Base-by-base conservation (phyloP, 306 rosid genomes). In the Abrus pulchellus region DNA sequence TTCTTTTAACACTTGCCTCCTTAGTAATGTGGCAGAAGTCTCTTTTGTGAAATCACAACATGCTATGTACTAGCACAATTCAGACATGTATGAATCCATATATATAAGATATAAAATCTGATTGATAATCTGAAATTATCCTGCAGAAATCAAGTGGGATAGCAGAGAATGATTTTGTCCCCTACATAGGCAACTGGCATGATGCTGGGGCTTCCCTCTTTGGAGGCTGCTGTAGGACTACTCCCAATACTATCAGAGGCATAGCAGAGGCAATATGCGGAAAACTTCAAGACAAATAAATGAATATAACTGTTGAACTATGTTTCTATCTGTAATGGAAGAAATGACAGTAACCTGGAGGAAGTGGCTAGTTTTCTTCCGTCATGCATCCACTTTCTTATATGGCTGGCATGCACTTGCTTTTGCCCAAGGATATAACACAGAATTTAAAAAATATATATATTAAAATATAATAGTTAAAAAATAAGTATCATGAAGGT, bases 161-260 rank as follows among this genome's bases (percentile, higher is more conserved):
- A 13, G 68, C 62, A 9, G 92, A 87, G 71, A 92, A 88, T 72
- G 98, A 93, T 78, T 95, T 93, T 82, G 97, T 93, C 1, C 63
- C 92, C 20, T 93, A 88, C 34, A 68, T 93, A 29, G 85, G 75
- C 5, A 93, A 91, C 80, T 95, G 99, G 99, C 82, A 85, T 45
- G 87, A 91, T 81, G 93, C 92, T 0, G 98, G 98, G 72, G 98
- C 98, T 73, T 83, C 94, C 33, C 68, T 95, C 5, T 90, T 95
- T 55, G 99, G 99, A 53, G 99, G 99, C 13, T 95, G 99, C 72
- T 93, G 99, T 85, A 90, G 95, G 80, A 95, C 99, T 41, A 91
- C 94, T 68, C 99, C 98, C 28, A 83, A 88, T 3, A 93, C 98
- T 12, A 87, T 95, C 71, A 78, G 83, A 76, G 99, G 92, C 90